Percentiles rank a stretch among this genome's conserved stretches.
Evolutionary conservation across 176 grass and related monocot genomes (phyloP).

Genomic region (Rhynchospora pubera): DNA sequence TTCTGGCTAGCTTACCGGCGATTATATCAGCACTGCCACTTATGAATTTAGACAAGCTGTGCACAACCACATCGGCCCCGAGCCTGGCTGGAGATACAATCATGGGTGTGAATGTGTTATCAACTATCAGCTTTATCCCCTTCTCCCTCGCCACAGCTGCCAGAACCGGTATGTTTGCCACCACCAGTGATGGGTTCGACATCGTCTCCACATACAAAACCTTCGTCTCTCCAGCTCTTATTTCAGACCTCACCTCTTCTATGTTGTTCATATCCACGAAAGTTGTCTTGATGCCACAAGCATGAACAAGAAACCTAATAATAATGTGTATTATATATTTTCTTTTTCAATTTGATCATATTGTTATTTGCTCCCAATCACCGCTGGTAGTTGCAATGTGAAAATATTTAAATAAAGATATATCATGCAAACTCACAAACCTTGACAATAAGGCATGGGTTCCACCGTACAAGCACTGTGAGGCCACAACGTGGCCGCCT

Average conservation of each 20-base stretch:
- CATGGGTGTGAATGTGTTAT: conserved; percentile 87
- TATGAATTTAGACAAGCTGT: conserved; percentile 96
- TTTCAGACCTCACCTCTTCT: conserved; percentile 25
- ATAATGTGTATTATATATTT: not conserved
- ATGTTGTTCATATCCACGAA: conserved; percentile 31
- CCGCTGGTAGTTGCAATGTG: not conserved
- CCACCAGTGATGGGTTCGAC: conserved; percentile 28
- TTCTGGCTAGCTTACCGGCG: conserved; percentile 40
- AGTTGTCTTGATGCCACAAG: conserved; percentile 27
- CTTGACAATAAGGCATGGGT: conserved; percentile 33
- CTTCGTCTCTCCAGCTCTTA: conserved; percentile 17
- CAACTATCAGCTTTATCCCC: conserved; percentile 61
- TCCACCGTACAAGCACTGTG: conserved; percentile 35
- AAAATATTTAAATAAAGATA: not conserved
- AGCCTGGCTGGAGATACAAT: conserved; percentile 55
- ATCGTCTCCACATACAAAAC: conserved; percentile 35
- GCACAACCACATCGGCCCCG: conserved; percentile 78
- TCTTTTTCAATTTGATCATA: not conserved
- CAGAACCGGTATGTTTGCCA: conserved; percentile 31
- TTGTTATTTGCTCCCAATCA: not conserved
- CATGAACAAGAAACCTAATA: not conserved
- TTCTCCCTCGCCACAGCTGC: conserved; percentile 56
- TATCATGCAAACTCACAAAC: conserved; percentile 14
- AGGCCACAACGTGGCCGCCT: conserved; percentile 34
- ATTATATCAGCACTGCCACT: conserved; percentile 84